phyloP scores from a whole-genome alignment of 2,329 filamentous ascomycete genomes.

The Beauveria asiatica region DNA sequence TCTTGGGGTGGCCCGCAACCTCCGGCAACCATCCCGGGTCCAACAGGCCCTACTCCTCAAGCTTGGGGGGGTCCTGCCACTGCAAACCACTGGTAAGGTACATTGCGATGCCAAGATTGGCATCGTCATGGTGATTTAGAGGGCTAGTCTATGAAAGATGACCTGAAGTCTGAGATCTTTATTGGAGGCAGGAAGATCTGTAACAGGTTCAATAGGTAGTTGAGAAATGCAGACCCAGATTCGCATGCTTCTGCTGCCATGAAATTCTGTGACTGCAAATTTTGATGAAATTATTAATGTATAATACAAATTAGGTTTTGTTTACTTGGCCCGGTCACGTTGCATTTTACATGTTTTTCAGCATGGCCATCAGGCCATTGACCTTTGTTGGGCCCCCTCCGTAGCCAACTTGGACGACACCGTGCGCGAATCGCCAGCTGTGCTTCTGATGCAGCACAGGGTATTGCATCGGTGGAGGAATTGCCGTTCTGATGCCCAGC shows the following conservation, averaged over 20 bases:
- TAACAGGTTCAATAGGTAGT: not conserved
- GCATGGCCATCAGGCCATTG: conserved; percentile 31
- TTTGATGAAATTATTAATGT: not conserved
- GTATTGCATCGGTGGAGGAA: conserved; percentile 74
- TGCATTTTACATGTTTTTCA: conserved; percentile 31
- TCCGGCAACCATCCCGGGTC: not conserved
- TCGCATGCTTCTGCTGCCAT: not conserved
- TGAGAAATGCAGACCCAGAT: not conserved
- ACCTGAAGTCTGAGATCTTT: not conserved
- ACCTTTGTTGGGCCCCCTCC: conserved; percentile 32
- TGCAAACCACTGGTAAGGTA: not conserved
- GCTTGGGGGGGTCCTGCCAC: conserved; percentile 6
- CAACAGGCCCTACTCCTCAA: not conserved
- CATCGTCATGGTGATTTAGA: too few relatives aligned
- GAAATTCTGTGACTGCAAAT: not conserved
- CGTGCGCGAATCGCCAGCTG: conserved; percentile 58
- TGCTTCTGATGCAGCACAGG: conserved; percentile 58
- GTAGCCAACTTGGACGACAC: conserved; percentile 54
- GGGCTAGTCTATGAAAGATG: not conserved
- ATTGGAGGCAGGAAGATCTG: not conserved
- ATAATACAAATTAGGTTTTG: not conserved
- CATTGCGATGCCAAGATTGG: not conserved
- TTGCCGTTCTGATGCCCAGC: conserved; percentile 61
- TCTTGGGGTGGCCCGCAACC: not conserved
- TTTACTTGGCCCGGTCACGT: not conserved